These are phyloP conservation scores for Suillus alpinus DNA, from an alignment of 768 basidiomycete genomes.

Conservation along the genomic window DNA sequence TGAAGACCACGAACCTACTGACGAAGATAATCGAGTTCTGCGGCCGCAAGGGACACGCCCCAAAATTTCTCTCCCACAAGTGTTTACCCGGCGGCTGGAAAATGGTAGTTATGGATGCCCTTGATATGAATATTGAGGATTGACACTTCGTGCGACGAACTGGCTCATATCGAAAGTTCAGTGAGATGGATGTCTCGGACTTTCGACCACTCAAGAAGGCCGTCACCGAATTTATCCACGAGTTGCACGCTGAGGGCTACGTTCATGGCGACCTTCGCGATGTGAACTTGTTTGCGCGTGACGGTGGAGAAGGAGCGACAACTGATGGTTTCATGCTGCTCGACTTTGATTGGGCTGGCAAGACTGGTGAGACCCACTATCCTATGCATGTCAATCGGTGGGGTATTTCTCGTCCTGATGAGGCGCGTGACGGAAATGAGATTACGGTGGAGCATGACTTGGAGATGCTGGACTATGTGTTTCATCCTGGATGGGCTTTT, in stretches of 20 bases:
- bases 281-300: conserved; percentile 1
- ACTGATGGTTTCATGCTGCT: conserved; percentile 4
- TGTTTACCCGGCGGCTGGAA: conserved; percentile 5
- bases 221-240: neutral
- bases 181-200: neutral
- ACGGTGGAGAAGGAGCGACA: no score
- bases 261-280: conserved; percentile 8
- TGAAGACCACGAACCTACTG: no score
- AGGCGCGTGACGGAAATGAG: neutral
- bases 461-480: neutral
- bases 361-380: neutral
- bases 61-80: conserved; percentile 4
- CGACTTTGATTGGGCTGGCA: conserved; percentile 13
- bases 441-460: neutral
- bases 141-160: neutral
- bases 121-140: neutral
- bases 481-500: neutral
- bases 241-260: neutral
- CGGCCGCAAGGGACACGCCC: no score
- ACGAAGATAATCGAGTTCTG: no score
- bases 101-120: conserved; percentile 8
- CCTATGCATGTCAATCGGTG: neutral
- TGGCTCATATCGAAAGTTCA: neutral
- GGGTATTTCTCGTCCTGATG: neutral
- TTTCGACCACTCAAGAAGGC: neutral